Conservation (phyloP, 352 stramenopile genomes). For the Blastocystis hominis region DNA sequence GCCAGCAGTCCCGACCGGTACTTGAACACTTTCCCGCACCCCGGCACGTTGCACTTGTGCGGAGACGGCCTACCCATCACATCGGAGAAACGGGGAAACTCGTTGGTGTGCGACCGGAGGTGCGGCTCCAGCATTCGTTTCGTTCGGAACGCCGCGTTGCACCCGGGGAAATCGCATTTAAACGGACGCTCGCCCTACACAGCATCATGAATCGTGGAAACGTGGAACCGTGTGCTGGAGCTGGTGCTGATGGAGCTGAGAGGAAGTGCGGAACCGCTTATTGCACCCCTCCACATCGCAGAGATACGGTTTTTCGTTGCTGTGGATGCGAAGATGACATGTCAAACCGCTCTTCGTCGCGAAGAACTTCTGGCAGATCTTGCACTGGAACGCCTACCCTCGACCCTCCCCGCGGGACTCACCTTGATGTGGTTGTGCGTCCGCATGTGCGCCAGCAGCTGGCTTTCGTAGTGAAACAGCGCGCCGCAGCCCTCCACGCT, state of each 20-base stretch:
- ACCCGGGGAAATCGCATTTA: conserved; percentile 55
- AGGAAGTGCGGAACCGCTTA: conserved; percentile 1
- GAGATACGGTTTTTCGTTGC: conserved; percentile 39
- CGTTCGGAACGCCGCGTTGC: conserved; percentile 29
- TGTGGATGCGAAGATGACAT: conserved; percentile 47
- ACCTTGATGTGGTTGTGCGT: conserved; percentile 36
- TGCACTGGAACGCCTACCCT: background rate
- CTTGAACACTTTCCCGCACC: conserved; percentile 43
- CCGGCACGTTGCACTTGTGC: conserved; percentile 12
- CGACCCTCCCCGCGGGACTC: background rate
- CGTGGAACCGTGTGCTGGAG: background rate
- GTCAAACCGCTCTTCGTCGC: background rate
- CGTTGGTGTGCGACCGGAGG: conserved; percentile 45
- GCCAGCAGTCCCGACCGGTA: conserved; percentile 48
- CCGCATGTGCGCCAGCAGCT: conserved; percentile 5
- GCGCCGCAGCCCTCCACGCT: background rate
- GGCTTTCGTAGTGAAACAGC: conserved; percentile 28
- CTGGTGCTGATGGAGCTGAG: conserved; percentile 35
- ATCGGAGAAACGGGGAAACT: background rate
- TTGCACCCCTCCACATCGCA: conserved; percentile 33
- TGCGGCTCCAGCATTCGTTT: conserved; percentile 55
- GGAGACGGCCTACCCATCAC: conserved; percentile 25
- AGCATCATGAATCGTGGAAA: background rate
- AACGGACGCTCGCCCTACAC: conserved; percentile 42
- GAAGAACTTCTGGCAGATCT: conserved; percentile 28